Evolutionary conservation across 2,329 filamentous ascomycete species (phyloP).

Genomic region (Trichoderma breve): DNA sequence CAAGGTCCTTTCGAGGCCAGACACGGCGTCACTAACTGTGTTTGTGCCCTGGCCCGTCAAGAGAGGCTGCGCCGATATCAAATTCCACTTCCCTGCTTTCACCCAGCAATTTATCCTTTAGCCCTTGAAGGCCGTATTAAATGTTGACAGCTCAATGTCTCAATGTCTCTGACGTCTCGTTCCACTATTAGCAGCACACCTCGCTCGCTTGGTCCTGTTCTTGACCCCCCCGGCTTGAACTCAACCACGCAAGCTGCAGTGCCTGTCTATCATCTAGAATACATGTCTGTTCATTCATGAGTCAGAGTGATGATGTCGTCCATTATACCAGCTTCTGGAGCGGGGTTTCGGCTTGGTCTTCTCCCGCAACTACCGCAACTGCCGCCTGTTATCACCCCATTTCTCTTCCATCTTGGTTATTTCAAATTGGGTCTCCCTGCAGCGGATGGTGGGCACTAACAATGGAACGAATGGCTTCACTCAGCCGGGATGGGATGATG

Average conservation of each 20-base stretch:
- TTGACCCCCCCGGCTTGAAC: background rate
- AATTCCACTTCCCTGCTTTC: background rate
- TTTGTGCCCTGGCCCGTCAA: background rate
- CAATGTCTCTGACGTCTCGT: background rate
- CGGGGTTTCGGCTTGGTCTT: background rate
- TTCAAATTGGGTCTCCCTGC: background rate
- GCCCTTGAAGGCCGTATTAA: background rate
- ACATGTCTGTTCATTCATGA: background rate
- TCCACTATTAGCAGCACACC: background rate
- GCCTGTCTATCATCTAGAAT: background rate
- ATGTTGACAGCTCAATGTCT: background rate
- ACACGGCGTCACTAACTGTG: background rate
- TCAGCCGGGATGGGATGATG: background rate
- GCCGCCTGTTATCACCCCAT: background rate
- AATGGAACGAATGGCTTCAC: background rate
- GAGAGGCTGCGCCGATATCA: background rate
- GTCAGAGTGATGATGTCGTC: background rate
- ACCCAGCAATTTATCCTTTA: background rate
- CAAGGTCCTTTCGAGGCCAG: background rate
- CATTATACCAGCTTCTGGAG: background rate
- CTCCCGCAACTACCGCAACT: slow-evolving; percentile 7
- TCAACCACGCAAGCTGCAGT: background rate
- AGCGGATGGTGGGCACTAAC: background rate
- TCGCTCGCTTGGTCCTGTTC: background rate
- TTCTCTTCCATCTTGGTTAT: background rate